Evolutionary conservation across 495 filamentous ascomycete species (phyloP), one percentile per base, ranked within the genome.

Genomic region (Daldinia vernicosa): DNA sequence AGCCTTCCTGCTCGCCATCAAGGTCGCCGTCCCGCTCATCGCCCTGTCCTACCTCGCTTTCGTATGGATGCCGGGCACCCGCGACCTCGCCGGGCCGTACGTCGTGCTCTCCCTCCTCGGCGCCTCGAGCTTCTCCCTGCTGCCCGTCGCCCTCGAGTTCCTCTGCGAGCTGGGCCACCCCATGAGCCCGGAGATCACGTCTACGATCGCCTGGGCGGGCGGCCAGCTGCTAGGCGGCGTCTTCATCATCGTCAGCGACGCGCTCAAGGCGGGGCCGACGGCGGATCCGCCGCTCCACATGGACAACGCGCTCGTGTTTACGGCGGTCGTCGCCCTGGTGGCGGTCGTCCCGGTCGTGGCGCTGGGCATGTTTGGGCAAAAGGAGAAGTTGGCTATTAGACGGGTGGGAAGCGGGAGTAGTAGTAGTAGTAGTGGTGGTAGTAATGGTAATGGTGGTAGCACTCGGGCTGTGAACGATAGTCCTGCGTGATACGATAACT

Each of bases 81-180:
- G 89, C n/a, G 52, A 43, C n/a, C 79, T 95, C 1, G 90, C 87
- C 0, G 89, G 87, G 0, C 91, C 93, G 0, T 97, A 91, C 72
- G 84, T 90, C 57, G 85, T 97, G 24, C 80, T 86, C 55, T 80
- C 83, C n/a, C 51, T 97, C 14, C 84, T 97, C 1, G 95, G 95
- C 63, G 95, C 92, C 0, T 80, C 91, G 2, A 86, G 83, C n/a
- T 98, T 99, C 80, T 82, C 83, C 53, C 79, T 98, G 1, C 80
- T 99, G 8, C 95, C 95, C 8, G 84, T 97, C 26, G 92, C 89
- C 12, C 85, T 98, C 37, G 95, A 99, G 81, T 95, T 88, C 74
- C 80, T 95, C 32, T 92, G 91, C 62, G 93, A 98, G 77, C 83
- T 96, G 69, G 93, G 93, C 17, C 91, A 93, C 67, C 95, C 95